Percentiles rank a stretch among this genome's conserved stretches.
These are phyloP conservation scores for Prototheca cutis DNA, from an alignment of 163 green algal species.

Conservation along the genomic window DNA sequence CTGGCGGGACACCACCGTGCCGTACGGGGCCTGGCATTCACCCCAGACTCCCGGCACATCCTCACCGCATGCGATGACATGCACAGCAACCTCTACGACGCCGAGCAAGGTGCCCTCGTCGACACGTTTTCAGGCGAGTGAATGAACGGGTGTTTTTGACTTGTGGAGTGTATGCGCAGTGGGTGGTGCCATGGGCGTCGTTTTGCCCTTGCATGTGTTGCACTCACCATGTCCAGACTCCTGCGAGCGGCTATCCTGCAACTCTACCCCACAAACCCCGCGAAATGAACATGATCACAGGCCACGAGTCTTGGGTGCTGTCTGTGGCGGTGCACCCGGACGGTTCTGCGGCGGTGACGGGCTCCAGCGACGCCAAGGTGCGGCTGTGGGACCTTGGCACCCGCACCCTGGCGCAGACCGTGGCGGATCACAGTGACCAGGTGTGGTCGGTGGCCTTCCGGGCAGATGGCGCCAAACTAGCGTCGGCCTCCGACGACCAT, in stretches of 20 bases:
- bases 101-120: constrained; percentile 55
- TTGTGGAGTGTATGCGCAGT: too few species aligned
- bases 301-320: constrained; percentile 87
- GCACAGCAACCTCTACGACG: constrained; percentile 83
- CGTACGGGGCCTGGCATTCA: constrained; percentile 76
- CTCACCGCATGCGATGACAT: constrained; percentile 89
- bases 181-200: too few species aligned
- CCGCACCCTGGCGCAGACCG: constrained; percentile 57
- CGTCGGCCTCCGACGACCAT: constrained; percentile 60
- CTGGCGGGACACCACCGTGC: constrained; percentile 79
- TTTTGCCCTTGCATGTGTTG: too few species aligned
- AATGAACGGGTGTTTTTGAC: too few species aligned
- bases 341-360: constrained; percentile 54
- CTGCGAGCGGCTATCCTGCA: too few species aligned
- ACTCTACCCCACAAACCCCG: too few species aligned
- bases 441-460: constrained; percentile 76
- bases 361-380: constrained; percentile 69
- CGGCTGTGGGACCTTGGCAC: constrained; percentile 76
- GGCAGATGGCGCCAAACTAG: constrained; percentile 45
- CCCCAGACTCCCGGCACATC: constrained; percentile 67
- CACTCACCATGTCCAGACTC: too few species aligned
- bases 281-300: too few species aligned
- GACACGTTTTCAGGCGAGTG: constrained; percentile 75
- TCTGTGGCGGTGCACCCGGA: constrained; percentile 62
- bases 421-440: constrained; percentile 74